phyloP scores from a whole-genome alignment of 331 rosid species.

The Acacia pycnantha region DNA sequence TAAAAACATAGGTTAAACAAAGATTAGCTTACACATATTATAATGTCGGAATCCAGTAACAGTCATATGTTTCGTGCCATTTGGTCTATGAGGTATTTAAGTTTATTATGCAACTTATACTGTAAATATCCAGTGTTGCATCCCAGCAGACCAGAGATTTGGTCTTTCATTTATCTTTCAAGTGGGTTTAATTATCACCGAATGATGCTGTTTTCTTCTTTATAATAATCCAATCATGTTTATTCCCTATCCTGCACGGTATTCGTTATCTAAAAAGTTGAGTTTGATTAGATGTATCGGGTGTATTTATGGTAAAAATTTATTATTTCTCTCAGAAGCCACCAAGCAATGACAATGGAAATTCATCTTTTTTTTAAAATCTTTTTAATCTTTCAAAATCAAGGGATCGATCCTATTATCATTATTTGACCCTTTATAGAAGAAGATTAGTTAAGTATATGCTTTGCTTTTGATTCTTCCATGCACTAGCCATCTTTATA shows the following conservation, averaged over 20 bases:
- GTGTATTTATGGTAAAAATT: background rate
- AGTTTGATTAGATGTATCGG: background rate
- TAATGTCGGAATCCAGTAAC: background rate
- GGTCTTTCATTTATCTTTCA: background rate
- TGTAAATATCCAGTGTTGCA: background rate
- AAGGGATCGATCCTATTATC: background rate
- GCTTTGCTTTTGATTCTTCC: background rate
- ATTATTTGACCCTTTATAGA: background rate
- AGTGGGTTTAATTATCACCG: background rate
- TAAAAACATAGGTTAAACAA: background rate
- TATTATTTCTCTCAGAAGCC: background rate
- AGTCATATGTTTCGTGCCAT: background rate
- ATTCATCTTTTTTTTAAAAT: background rate
- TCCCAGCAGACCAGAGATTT: background rate
- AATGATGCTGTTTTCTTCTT: background rate
- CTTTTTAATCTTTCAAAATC: background rate
- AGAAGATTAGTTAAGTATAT: background rate
- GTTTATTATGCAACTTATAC: background rate
- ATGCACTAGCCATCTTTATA: background rate
- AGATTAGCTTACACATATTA: background rate
- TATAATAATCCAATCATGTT: background rate
- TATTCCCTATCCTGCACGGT: background rate
- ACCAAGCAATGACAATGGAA: background rate
- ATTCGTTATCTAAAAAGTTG: background rate
- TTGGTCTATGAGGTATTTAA: background rate